Percentiles rank a stretch among this genome's conserved stretches.
Evolutionary conservation across 306 rosid species (phyloP).

Genomic region (Amphicarpaea edgeworthii): DNA sequence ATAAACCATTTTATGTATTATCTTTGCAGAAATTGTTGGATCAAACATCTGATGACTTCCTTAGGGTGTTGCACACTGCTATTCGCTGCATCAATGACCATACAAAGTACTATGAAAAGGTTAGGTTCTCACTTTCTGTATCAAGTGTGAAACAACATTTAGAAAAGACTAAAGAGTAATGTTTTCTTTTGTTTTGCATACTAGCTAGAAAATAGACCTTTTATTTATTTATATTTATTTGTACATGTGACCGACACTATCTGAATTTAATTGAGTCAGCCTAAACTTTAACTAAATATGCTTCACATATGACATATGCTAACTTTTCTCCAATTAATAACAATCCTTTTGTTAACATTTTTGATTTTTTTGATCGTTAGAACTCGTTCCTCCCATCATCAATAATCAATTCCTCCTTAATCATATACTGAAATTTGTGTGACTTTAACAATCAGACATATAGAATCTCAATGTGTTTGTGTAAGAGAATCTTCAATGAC

Average conservation of each 20-base stretch:
- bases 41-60: conserved; percentile 55
- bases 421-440: too few relatives aligned
- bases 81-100: conserved; percentile 79
- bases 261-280: background rate
- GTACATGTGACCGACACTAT: background rate
- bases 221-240: background rate
- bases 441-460: too few relatives aligned
- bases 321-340: background rate
- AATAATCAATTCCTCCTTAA: background rate
- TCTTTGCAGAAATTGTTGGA: conserved; percentile 62
- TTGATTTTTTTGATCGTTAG: background rate
- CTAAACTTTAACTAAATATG: conserved; percentile 20
- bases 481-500: too few relatives aligned
- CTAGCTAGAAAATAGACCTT: background rate
- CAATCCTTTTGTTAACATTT: background rate
- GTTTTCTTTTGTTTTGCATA: background rate
- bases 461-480: too few relatives aligned
- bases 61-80: conserved; percentile 62
- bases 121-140: conserved; percentile 33
- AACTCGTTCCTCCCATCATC: background rate
- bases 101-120: conserved; percentile 89
- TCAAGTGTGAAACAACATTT: background rate
- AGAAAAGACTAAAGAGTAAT: background rate
- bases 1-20: background rate
- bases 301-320: background rate